Conservation (phyloP, 2,329 filamentous ascomycete species). For the Septoria linicola region DNA sequence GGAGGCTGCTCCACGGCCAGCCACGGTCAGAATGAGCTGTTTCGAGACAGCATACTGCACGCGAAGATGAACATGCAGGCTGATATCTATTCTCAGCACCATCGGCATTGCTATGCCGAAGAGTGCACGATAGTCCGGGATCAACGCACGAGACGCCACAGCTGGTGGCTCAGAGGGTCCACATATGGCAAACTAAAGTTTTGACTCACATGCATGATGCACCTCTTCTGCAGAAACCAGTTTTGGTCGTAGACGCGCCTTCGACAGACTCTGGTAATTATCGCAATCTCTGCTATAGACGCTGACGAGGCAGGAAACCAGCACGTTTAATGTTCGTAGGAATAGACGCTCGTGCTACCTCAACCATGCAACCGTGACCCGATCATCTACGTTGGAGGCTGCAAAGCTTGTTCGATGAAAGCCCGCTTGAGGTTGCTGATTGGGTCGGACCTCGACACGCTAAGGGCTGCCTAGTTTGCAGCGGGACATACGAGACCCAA, state of each 20-base stretch:
- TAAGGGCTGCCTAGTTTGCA: constrained; percentile 11
- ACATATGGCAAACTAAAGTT: constrained; percentile 1
- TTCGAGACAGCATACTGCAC: too few relatives aligned
- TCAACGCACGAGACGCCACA: constrained; percentile 3
- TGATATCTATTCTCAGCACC: too few relatives aligned
- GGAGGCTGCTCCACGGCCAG: too few relatives aligned
- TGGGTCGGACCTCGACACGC: constrained; percentile 16
- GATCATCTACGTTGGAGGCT: constrained; percentile 21
- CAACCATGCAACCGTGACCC: constrained; percentile 7
- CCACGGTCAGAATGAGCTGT: too few relatives aligned
- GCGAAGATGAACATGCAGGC: too few relatives aligned
- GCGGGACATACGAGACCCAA: constrained; percentile 20
- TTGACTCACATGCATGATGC: constrained; percentile 6
- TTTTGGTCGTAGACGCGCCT: neutral
- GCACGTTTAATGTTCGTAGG: neutral
- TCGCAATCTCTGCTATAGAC: constrained; percentile 8
- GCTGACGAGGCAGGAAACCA: constrained; percentile 2
- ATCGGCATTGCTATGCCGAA: too few relatives aligned
- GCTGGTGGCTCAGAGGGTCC: neutral
- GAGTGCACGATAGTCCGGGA: too few relatives aligned
- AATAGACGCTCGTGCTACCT: constrained; percentile 27
- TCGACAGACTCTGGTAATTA: neutral
- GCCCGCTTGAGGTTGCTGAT: constrained; percentile 8
- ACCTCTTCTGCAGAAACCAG: constrained; percentile 8
- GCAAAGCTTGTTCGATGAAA: constrained; percentile 16